Evolutionary conservation across 768 basidiomycete species (phyloP).

Genomic region (Tephrocybe sp.): DNA sequence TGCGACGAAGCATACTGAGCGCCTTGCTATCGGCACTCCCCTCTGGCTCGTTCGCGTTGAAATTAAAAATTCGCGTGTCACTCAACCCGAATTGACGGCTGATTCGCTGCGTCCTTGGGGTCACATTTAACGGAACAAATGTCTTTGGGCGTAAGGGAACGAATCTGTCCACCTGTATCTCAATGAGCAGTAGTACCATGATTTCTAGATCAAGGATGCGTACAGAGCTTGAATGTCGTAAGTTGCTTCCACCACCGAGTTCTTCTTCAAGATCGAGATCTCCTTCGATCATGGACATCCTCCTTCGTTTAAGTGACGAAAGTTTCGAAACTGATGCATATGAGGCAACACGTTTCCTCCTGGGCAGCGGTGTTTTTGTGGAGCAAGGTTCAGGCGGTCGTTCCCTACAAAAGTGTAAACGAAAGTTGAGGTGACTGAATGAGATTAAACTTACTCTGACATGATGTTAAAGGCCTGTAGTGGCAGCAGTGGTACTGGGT

Average conservation of each 20-base stretch:
- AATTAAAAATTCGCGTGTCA: conserved; percentile 54
- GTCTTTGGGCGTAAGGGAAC: conserved; percentile 50
- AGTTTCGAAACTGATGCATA: conserved; percentile 35
- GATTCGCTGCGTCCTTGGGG: conserved; percentile 66
- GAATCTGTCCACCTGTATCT: conserved; percentile 56
- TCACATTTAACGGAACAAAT: conserved; percentile 53
- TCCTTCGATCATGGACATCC: conserved; percentile 35
- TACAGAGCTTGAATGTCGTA: conserved; percentile 15
- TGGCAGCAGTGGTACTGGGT: neutral
- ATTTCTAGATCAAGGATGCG: neutral
- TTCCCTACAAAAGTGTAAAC: conserved; percentile 1
- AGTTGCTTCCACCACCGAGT: conserved; percentile 3
- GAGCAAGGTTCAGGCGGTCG: conserved; percentile 4
- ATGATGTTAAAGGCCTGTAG: neutral
- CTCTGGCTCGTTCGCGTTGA: conserved; percentile 33
- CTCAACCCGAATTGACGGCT: conserved; percentile 59
- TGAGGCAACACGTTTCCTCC: conserved; percentile 33
- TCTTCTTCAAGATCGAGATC: conserved; percentile 33
- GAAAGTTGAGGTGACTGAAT: neutral
- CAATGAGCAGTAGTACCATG: neutral
- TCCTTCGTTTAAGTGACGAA: conserved; percentile 39
- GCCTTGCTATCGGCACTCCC: conserved; percentile 35
- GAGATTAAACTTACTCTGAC: neutral
- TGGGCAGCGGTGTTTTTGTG: conserved; percentile 16
- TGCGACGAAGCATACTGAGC: conserved; percentile 46